Percentiles rank a stretch among this genome's conserved stretches.
Conservation (phyloP, 2,329 filamentous ascomycete species). For the Bipolaris sorokiniana region DNA sequence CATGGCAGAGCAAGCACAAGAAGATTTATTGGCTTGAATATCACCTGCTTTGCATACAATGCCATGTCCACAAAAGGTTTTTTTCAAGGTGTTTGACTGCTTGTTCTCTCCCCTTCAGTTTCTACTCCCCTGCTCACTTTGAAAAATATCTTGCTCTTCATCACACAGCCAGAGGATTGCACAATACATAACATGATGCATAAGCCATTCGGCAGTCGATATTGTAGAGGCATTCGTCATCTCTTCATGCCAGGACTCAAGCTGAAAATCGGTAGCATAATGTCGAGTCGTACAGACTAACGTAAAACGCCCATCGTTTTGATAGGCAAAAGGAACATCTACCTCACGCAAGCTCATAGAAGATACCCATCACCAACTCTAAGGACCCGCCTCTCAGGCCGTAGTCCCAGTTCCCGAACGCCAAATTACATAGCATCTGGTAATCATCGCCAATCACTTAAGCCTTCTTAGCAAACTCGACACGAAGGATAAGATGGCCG, state of each 20-base stretch:
- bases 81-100: neutral
- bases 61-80: neutral
- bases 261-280: neutral
- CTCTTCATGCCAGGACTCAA: neutral
- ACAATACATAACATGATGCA: neutral
- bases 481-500: slow-evolving; percentile 83
- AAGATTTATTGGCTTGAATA: neutral
- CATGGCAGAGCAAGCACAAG: neutral
- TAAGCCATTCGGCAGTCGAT: neutral
- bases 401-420: slow-evolving; percentile 7
- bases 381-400: slow-evolving; percentile 4
- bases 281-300: neutral
- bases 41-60: neutral
- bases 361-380: slow-evolving; percentile 7
- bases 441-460: slow-evolving; percentile 12
- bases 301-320: slow-evolving; percentile 7
- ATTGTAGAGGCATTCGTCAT: neutral
- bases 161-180: neutral
- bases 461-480: slow-evolving; percentile 80
- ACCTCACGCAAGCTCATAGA: slow-evolving; percentile 6
- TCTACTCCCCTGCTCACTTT: neutral
- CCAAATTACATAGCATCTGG: slow-evolving; percentile 5
- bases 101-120: neutral
- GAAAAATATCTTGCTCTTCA: neutral
- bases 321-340: slow-evolving; percentile 4